A percentile compares a stretch with the other conserved stretches of the same genome.
phyloP scores from a whole-genome alignment of 345 rosid species.

The Toxicodendron radicans region DNA sequence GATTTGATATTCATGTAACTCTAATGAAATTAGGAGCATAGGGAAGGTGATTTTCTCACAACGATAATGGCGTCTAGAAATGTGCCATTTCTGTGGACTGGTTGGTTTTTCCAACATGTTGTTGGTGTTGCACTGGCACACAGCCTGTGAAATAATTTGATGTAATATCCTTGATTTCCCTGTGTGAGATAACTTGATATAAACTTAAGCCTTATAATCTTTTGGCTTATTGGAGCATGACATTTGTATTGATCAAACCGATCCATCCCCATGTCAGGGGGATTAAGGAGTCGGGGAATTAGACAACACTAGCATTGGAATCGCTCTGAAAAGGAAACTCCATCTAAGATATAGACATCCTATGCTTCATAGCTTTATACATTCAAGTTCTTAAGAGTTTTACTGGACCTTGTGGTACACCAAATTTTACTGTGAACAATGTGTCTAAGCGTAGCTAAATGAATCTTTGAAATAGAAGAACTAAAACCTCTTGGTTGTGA shows the following conservation, averaged over 20 bases:
- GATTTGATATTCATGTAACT: not conserved
- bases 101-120: not conserved
- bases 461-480: no score
- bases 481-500: not conserved
- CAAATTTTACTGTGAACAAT: no score
- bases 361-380: no score
- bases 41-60: not conserved
- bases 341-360: no score
- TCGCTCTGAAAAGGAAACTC: no score
- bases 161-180: not conserved
- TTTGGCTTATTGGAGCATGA: not conserved
- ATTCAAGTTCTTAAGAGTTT: no score
- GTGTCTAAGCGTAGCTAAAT: no score
- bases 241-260: not conserved
- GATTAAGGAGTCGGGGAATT: no score
- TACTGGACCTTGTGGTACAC: no score
- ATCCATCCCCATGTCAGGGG: no score
- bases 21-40: not conserved
- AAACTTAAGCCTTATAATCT: not conserved
- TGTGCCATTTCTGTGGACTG: not conserved
- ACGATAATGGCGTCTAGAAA: not conserved
- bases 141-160: not conserved
- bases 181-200: not conserved
- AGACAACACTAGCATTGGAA: no score
- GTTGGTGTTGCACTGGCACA: not conserved